Evolutionary conservation across 139 green algal species (phyloP), one percentile per base, ranked within the genome.

Genomic region (Diplosphaera chodatii): DNA sequence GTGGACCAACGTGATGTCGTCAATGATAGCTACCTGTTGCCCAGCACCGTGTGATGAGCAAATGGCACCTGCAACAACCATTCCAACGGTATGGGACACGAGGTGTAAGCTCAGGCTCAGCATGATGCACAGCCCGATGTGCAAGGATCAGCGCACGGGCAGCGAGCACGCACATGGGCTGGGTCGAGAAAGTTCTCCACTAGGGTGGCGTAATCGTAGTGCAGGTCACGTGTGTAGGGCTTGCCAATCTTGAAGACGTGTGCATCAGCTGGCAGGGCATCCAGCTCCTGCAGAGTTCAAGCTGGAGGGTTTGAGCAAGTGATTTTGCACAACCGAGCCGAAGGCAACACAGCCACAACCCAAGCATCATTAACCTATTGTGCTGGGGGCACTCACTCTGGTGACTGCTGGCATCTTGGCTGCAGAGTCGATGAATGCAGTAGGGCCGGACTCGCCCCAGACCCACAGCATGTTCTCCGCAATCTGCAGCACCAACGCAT

Each of bases 141-240:
- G n/a, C n/a, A n/a, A n/a, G n/a, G n/a, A n/a, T n/a, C n/a, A n/a
- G n/a, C n/a, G n/a, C n/a, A n/a, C n/a, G n/a, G n/a, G n/a, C n/a
- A n/a, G n/a, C n/a, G n/a, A n/a, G n/a, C n/a, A n/a, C n/a, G n/a
- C n/a, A 93, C 87, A 40, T 93, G 88, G 0, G 68, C 72, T 15
- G 86, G 88, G 75, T 93, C 88, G 37, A 86, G 0, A 31, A 91
- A 0, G 68, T 92, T 93, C 75, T 93, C 88, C n/a, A 84, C 23
- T 28, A 92, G 68, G 2, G 70, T 77, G 63, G 86, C 68, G 21
- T 66, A 76, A 23, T 69, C 75, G 55, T 83, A 78, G 10, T 76
- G 83, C 40, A 83, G 28, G 55, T 87, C 84, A 0, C 77, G 63
- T 21, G 56, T 66, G 67, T 72, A 83, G 21, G 29, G 32, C 25